These are phyloP conservation scores for Quercus lobata DNA, from an alignment of 331 rosid genomes.

Conservation along the genomic window DNA sequence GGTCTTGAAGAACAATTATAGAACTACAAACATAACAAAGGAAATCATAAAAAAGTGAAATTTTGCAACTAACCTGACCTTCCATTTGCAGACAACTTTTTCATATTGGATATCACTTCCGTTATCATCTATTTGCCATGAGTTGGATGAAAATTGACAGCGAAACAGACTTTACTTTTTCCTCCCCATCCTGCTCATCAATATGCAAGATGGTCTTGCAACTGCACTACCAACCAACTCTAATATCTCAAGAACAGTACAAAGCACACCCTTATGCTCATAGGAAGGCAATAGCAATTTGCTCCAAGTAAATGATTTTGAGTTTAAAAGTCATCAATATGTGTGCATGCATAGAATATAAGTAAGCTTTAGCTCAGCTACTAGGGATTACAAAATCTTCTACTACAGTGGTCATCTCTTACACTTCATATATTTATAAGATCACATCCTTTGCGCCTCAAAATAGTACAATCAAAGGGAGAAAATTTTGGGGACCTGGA, in stretches of 20 bases:
- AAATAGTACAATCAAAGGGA: neutral
- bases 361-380: neutral
- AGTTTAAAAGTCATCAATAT: neutral
- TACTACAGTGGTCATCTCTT: neutral
- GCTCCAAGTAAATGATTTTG: constrained; percentile 11
- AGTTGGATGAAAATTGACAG: constrained; percentile 63
- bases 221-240: constrained; percentile 61
- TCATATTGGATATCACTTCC: constrained; percentile 44
- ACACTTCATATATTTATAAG: neutral
- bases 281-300: constrained; percentile 26
- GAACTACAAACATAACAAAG: neutral
- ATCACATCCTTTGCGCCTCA: neutral
- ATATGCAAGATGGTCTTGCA: constrained; percentile 39
- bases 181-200: constrained; percentile 48
- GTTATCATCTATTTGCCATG: constrained; percentile 59
- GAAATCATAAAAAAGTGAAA: neutral
- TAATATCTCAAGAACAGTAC: constrained; percentile 60
- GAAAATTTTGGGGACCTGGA: neutral
- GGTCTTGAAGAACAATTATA: neutral
- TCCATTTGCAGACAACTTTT: constrained; percentile 61
- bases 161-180: constrained; percentile 50
- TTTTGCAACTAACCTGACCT: constrained; percentile 49
- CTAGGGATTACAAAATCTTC: neutral
- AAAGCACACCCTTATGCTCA: constrained; percentile 38
- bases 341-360: neutral